phyloP scores from a whole-genome alignment of 805 yeast species.

The Ogataea pilisensis region DNA sequence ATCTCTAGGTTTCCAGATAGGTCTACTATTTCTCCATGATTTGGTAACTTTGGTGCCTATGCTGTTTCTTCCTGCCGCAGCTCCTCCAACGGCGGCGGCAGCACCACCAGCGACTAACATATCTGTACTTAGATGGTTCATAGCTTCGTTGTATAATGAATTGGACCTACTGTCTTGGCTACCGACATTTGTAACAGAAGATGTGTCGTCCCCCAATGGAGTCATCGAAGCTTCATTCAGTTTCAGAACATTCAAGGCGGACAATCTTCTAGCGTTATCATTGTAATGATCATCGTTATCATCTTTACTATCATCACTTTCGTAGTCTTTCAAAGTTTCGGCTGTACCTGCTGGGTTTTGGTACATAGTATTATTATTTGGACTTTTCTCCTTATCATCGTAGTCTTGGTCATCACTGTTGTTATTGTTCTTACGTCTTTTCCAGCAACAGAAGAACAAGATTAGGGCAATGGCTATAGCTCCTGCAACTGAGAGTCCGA shows the following conservation, averaged over 20 bases:
- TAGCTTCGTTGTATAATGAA: constrained; percentile 36
- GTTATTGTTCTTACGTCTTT: constrained; percentile 36
- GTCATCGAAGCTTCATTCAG: constrained; percentile 39
- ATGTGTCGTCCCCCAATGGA: constrained; percentile 34
- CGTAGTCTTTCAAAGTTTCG: constrained; percentile 23
- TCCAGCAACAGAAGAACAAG: constrained; percentile 54
- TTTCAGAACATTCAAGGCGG: constrained; percentile 49
- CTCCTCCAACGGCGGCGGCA: constrained; percentile 8
- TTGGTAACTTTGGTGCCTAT: constrained; percentile 35
- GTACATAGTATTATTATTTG: constrained; percentile 9
- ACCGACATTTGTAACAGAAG: constrained; percentile 54
- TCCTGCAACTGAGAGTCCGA: constrained; percentile 66
- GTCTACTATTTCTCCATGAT: constrained; percentile 56
- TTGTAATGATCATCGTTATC: constrained; percentile 12
- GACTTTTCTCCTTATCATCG: constrained; percentile 10
- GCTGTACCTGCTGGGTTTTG: constrained; percentile 17
- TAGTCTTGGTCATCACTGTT: constrained; percentile 26
- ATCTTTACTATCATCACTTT: too few species aligned
- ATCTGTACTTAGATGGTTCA: constrained; percentile 38
- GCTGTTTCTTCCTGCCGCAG: too few species aligned
- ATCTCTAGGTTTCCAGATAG: constrained; percentile 48
- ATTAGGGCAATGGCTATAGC: constrained; percentile 44
- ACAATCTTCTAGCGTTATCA: constrained; percentile 34
- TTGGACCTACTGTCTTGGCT: constrained; percentile 28
- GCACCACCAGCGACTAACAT: constrained; percentile 27